Base-by-base conservation (phyloP, 2,329 filamentous ascomycete species). In the Ophioceras dolichostomum region DNA sequence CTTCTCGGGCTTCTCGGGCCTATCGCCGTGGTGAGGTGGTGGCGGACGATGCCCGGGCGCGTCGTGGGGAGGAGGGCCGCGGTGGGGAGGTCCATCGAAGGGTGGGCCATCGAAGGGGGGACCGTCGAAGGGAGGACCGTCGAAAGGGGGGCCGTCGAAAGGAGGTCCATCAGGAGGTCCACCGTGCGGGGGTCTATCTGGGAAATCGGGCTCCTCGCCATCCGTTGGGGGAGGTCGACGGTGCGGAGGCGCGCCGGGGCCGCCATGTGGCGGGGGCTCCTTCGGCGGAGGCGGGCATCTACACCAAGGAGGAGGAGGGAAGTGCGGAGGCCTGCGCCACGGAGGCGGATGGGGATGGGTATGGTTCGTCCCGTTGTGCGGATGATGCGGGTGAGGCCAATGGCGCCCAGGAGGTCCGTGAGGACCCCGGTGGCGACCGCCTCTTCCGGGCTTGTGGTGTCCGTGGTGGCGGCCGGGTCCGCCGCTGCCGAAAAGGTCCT, bases 171-270 rank as follows among this genome's bases (percentile, higher is more conserved):
- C 24, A 12, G 37, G 28, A 24, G 33, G 37, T 4, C 30, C 38
- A 34, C 42, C 39, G 12, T 42, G 35, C 17, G 36, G 41, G 21
- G 44, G 42, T 19, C 44, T 40, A 28, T 50, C n/a, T n/a, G n/a
- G n/a, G n/a, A n/a, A n/a, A n/a, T n/a, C n/a, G n/a, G n/a, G 52
- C 18, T 53, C 43, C 29, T 47, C 47, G 13, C 39, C 43, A 17
- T 26, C 8, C 22, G 8, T 12, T 26, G 22, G 22, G 22, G 48
- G 48, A 30, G n/a, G n/a, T n/a, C 39, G 38, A 33, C 47, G 47
- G 27, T 53, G 51, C 32, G 53, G 47, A 40, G 50, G 50, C 22
- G 7, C n/a, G n/a, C n/a, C n/a, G n/a, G n/a, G n/a, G n/a, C n/a
- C n/a, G 12, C 41, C 41, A 29, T 48, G 47, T 37, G 40, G 47